Base-by-base conservation (phyloP, 75 land plant genomes). In the Pinus taeda region DNA sequence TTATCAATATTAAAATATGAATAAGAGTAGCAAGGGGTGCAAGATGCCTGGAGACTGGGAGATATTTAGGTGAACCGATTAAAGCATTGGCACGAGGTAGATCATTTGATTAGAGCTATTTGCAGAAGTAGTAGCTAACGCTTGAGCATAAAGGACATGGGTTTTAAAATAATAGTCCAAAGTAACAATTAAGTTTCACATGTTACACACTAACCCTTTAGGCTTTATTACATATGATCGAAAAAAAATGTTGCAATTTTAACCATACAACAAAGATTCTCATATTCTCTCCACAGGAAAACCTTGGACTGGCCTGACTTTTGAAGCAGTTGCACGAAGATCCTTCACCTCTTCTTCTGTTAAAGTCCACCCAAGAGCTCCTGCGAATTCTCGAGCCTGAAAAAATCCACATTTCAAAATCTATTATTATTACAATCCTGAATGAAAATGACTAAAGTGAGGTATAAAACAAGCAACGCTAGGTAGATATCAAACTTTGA, bases 321-420 rank as follows among this genome's bases (percentile, higher is more conserved):
- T 82, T 53, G 85, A 84, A 14, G 98, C 98, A 59, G 93, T 4
- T 9, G 80, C 81, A n/a, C 90, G 85, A 24, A 95, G 88, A 73
- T 93, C 94, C 15, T 76, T 81, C 57, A 93, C 77, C 60, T 95
- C 93, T 8, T 88, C 85, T 36, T 74, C 79, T 58, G 82, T 85
- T 63, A 95, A 90, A 33, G 67, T 85, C 98, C 98, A 95, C 14
- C 98, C 96, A 33, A 95, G 84, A 57, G 97, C 96, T 75, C 98
- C 96, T 11, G 87, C 87, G 81, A 95, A 93, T 76, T 95, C 98
- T 65, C 72, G 57, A 15, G 98, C 97, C 78, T 83, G 84, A n/a
- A 81, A 49, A 55, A 57, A 20, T 42, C 20, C 57, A 33, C 11
- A 72, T 77, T 70, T 71, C 24, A 13, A 71, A 45, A 20, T 73